Conservation (phyloP, 2,329 filamentous ascomycete species). For the Trichoderma harzianum region DNA sequence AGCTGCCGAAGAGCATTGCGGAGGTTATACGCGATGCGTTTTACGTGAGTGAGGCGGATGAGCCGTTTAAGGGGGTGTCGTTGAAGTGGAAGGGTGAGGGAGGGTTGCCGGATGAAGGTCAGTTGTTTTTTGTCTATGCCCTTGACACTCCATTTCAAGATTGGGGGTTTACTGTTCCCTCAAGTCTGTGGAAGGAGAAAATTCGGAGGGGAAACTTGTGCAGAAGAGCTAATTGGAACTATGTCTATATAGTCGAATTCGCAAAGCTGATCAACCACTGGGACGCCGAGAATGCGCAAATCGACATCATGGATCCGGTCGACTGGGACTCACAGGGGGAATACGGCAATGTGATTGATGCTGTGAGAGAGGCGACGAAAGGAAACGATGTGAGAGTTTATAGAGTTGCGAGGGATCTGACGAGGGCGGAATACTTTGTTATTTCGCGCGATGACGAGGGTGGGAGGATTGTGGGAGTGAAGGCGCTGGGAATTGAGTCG, state of each 20-base stretch:
- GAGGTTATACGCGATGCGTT: slow-evolving; percentile 52
- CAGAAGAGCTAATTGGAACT: background rate
- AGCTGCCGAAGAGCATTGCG: slow-evolving; percentile 58
- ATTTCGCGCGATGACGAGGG: slow-evolving; percentile 56
- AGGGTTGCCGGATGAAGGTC: slow-evolving; percentile 60
- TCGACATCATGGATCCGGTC: slow-evolving; percentile 63
- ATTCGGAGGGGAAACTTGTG: background rate
- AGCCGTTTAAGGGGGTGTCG: slow-evolving; percentile 76
- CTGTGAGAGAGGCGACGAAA: slow-evolving; percentile 60
- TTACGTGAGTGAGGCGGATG: slow-evolving; percentile 80
- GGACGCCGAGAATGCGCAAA: slow-evolving; percentile 49
- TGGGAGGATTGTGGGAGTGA: slow-evolving; percentile 69
- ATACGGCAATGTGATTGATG: slow-evolving; percentile 67
- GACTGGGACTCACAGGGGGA: slow-evolving; percentile 72
- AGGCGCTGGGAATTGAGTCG: slow-evolving; percentile 71
- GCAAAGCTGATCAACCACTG: slow-evolving; percentile 62
- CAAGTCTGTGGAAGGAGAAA: too few relatives aligned
- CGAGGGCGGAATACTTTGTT: slow-evolving; percentile 76
- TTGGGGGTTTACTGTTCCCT: background rate
- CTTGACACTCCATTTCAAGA: background rate
- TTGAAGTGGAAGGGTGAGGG: slow-evolving; percentile 54
- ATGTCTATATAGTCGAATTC: slow-evolving; percentile 58
- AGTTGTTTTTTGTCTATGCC: background rate
- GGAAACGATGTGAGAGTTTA: slow-evolving; percentile 74
- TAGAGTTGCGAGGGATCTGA: slow-evolving; percentile 58